Evolutionary conservation across 1,139 yeast genomes (phyloP).

Genomic region (Pichia sp.): DNA sequence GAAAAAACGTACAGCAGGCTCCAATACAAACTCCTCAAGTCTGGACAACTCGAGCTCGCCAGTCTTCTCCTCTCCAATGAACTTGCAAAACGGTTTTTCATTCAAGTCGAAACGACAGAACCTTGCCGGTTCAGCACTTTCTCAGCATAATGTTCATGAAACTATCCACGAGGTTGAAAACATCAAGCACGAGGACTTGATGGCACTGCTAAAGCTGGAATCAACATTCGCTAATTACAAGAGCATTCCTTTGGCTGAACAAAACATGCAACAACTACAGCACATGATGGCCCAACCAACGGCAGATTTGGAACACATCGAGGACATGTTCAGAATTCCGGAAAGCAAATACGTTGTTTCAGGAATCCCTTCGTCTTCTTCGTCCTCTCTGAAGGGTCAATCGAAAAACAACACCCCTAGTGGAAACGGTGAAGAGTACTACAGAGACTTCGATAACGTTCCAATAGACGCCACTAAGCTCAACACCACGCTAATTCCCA

Average conservation of each 20-base stretch:
- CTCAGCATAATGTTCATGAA: not conserved
- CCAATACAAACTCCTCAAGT: conserved; percentile 7
- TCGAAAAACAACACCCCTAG: conserved; percentile 20
- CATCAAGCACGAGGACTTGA: conserved; percentile 9
- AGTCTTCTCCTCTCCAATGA: conserved; percentile 15
- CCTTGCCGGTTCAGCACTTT: not conserved
- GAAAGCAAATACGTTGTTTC: conserved; percentile 1
- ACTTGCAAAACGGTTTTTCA: conserved; percentile 13
- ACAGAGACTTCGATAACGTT: conserved; percentile 24
- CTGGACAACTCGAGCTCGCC: conserved; percentile 17
- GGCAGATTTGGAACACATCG: conserved; percentile 32
- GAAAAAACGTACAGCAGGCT: conserved; percentile 11
- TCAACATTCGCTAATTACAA: conserved; percentile 10
- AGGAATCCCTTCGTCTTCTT: conserved; percentile 3
- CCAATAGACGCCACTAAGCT: conserved; percentile 34
- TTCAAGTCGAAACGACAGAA: conserved; percentile 7
- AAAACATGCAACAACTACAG: not conserved
- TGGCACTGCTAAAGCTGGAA: conserved; percentile 13
- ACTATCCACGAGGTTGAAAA: conserved; percentile 5
- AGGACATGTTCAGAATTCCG: conserved; percentile 17
- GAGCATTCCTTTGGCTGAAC: not conserved
- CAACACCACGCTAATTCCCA: conserved; percentile 33
- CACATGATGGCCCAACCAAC: conserved; percentile 18
- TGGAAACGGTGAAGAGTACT: conserved; percentile 14
- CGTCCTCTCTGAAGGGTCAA: conserved; percentile 6